These are phyloP conservation scores for Pseudocercospora musae DNA, from an alignment of 2,329 filamentous ascomycete species.

Conservation along the genomic window DNA sequence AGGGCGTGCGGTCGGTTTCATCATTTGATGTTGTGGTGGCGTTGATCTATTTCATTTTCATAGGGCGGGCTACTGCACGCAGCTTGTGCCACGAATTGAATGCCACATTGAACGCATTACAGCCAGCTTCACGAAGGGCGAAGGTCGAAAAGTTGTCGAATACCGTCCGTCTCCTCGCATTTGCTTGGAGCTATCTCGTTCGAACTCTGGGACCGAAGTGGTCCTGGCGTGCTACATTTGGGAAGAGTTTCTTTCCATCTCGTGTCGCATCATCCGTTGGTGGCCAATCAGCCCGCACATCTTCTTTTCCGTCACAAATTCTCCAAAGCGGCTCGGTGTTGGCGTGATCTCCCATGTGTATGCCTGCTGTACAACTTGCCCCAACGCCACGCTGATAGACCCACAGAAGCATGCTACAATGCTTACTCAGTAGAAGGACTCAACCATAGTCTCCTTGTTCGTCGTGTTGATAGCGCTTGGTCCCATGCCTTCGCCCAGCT, in stretches of 20 bases:
- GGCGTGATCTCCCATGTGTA: not conserved
- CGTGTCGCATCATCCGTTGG: too few species aligned
- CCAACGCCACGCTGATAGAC: slow-evolving; percentile 19
- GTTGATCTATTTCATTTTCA: not conserved
- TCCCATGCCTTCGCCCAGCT: slow-evolving; percentile 75
- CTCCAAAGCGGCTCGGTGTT: not conserved
- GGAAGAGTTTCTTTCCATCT: not conserved
- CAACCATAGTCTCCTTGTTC: slow-evolving; percentile 97
- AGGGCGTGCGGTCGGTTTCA: slow-evolving; percentile 4
- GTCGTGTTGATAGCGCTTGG: slow-evolving; percentile 74
- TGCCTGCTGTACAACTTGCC: not conserved
- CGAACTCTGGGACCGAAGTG: not conserved
- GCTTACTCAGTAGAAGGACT: slow-evolving; percentile 92
- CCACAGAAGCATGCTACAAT: not conserved
- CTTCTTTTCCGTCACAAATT: too few species aligned
- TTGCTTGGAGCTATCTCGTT: not conserved
- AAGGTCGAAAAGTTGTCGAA: too few species aligned
- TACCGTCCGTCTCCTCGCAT: not conserved
- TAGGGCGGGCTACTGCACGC: slow-evolving; percentile 1
- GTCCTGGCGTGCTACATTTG: not conserved
- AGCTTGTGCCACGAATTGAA: slow-evolving; percentile 10
- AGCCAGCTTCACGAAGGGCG: not conserved
- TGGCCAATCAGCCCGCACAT: too few species aligned
- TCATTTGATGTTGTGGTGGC: not conserved
- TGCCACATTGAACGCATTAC: not conserved